Evolutionary conservation across 1,139 yeast species (phyloP).

Genomic region (Arxiozyma slooffiae): DNA sequence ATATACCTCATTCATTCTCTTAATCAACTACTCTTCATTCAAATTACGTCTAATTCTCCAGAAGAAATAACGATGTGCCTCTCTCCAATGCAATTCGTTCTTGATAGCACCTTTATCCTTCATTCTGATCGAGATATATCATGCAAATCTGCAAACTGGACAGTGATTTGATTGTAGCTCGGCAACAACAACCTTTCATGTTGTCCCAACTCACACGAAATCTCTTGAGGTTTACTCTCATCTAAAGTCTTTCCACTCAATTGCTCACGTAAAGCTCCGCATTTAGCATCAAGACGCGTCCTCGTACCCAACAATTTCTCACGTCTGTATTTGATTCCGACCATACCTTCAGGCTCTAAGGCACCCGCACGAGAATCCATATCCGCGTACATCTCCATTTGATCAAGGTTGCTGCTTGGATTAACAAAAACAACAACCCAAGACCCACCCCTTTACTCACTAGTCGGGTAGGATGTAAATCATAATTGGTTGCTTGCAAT

Average conservation of each 20-base stretch:
- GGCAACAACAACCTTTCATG: slow-evolving; percentile 80
- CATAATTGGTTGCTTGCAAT: slow-evolving; percentile 90
- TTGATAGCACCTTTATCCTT: slow-evolving; percentile 84
- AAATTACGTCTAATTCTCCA: slow-evolving; percentile 97
- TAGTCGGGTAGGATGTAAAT: slow-evolving; percentile 95
- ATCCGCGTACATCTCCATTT: slow-evolving; percentile 99
- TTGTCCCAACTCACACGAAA: slow-evolving; percentile 56
- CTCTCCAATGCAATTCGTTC: slow-evolving; percentile 73
- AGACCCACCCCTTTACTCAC: slow-evolving; percentile 98
- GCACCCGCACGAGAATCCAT: slow-evolving; percentile 97
- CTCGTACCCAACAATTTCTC: slow-evolving; percentile 83
- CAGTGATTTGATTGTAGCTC: slow-evolving; percentile 81
- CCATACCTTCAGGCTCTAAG: slow-evolving; percentile 98
- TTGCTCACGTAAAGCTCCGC: slow-evolving; percentile 55
- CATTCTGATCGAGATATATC: slow-evolving; percentile 98
- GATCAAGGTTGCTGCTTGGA: slow-evolving; percentile 90
- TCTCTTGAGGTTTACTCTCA: slow-evolving; percentile 55
- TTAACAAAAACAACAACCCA: slow-evolving; percentile 99
- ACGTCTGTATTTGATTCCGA: slow-evolving; percentile 92
- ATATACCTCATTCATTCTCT: slow-evolving; percentile 63
- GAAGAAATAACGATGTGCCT: slow-evolving; percentile 93
- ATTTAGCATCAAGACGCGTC: slow-evolving; percentile 75
- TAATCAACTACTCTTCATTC: slow-evolving; percentile 80
- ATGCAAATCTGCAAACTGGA: slow-evolving; percentile 95
- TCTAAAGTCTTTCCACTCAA: slow-evolving; percentile 44